These are phyloP conservation scores for Pilatotrama ljubarskyi DNA, from an alignment of 768 basidiomycete genomes.

Conservation along the genomic window DNA sequence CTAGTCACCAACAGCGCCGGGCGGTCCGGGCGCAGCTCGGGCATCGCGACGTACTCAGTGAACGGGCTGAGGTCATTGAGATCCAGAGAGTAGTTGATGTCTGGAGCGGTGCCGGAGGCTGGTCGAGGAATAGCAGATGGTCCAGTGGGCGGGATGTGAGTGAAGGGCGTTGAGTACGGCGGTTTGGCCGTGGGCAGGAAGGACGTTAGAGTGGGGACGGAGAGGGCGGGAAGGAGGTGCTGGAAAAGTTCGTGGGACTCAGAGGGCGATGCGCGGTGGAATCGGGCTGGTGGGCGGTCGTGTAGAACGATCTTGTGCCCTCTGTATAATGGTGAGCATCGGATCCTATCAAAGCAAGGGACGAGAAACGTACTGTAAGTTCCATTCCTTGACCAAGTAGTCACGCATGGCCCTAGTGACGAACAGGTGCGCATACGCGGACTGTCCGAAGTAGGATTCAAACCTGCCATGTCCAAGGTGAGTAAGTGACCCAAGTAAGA, in stretches of 20 bases:
- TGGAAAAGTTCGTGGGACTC: conserved; percentile 77
- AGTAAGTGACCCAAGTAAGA: conserved; percentile 7
- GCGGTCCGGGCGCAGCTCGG: conserved; percentile 64
- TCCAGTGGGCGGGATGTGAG: conserved; percentile 39
- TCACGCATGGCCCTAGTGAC: conserved; percentile 89
- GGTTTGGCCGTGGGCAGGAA: conserved; percentile 55
- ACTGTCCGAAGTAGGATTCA: conserved; percentile 75
- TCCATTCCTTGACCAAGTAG: conserved; percentile 68
- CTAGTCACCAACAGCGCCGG: conserved; percentile 88
- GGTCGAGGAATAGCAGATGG: background rate
- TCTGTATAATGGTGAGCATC: conserved; percentile 41
- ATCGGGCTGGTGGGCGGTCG: conserved; percentile 87
- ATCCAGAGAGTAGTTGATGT: background rate
- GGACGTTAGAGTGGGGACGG: conserved; percentile 45
- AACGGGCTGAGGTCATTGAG: conserved; percentile 17
- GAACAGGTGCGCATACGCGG: conserved; percentile 88
- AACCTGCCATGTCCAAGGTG: conserved; percentile 54
- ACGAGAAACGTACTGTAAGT: conserved; percentile 60
- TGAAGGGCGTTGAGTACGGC: conserved; percentile 67
- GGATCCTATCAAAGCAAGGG: background rate
- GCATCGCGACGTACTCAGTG: conserved; percentile 33
- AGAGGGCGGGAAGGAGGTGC: conserved; percentile 49
- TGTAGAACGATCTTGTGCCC: conserved; percentile 79
- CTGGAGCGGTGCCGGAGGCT: background rate
- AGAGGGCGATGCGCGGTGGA: conserved; percentile 66